Evolutionary conservation across 345 rosid species (phyloP).

Genomic region (Lagerstroemia speciosa): DNA sequence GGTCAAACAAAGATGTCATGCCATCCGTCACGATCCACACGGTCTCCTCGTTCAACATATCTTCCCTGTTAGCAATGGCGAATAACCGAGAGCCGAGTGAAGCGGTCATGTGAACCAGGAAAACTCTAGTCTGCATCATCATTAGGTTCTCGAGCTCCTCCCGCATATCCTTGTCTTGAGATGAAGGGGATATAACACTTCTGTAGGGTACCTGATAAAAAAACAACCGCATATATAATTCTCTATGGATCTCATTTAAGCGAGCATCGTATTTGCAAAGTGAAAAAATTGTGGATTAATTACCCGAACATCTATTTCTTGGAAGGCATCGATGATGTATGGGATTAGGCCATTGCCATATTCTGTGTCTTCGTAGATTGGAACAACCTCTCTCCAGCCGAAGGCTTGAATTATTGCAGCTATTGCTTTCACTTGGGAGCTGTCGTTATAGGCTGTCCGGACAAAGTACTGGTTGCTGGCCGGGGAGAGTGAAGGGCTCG

Average conservation of each 20-base stretch:
- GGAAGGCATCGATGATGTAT: constrained; percentile 19
- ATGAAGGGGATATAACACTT: constrained; percentile 13
- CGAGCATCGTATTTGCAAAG: no score
- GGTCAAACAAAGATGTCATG: constrained; percentile 7
- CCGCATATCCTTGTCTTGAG: constrained; percentile 11
- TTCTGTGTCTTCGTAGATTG: constrained; percentile 25
- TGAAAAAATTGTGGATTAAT: background rate
- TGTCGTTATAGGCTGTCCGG: constrained; percentile 18
- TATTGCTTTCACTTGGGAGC: constrained; percentile 22
- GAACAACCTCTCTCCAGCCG: constrained; percentile 29
- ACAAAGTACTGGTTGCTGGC: constrained; percentile 14
- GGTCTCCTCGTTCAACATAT: constrained; percentile 26
- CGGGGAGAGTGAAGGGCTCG: constrained; percentile 21
- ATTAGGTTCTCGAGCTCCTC: constrained; percentile 20
- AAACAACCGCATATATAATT: no score
- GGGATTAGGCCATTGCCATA: constrained; percentile 29
- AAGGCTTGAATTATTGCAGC: constrained; percentile 19
- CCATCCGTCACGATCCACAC: constrained; percentile 33
- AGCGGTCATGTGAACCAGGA: constrained; percentile 30
- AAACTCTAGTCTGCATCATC: constrained; percentile 27
- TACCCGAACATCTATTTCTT: constrained; percentile 12
- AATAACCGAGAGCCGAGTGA: constrained; percentile 23
- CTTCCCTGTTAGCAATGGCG: constrained; percentile 10
- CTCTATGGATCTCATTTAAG: no score
- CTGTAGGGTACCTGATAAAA: constrained; percentile 10